Base-by-base conservation (phyloP, 176 grass and related monocot genomes). In the Carex myosuroides region DNA sequence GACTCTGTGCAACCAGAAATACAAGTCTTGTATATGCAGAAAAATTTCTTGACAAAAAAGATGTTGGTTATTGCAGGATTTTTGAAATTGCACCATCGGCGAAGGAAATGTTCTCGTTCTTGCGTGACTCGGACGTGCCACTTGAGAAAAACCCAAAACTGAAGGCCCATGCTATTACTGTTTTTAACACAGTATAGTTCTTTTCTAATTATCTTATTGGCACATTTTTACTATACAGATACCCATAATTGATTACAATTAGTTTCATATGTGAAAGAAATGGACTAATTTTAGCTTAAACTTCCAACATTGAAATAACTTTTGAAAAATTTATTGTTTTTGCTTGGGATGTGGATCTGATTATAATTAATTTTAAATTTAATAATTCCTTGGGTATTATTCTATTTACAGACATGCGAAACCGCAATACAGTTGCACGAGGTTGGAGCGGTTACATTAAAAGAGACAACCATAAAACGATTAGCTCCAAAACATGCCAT, bases 111-210 rank as follows among this genome's bases (percentile, higher is more conserved):
- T 94, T 94, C 77, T 64, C 92, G 6, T 94, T 94, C 85, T 88
- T 94, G 85, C 89, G 87, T 46, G 67, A 74, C 18, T 83, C 62
- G 53, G 88, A 87, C 50, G 76, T 83, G 72, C 88, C 94, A 1
- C 89, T 97, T 3, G 88, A 97, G 76, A 93, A 88, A 76, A 89
- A 97, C 73, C 89, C 94, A 1, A 94, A 91, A 87, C 88, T 97
- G 72, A 97, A 90, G 88, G 11, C 86, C 13, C 94, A 97, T 82
- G 94, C 89, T 35, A 55, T 92, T 2, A 55, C 78, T 78, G 89
- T 97, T 88, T 93, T 97, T 60, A 87, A 89, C 82, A 88, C 90
- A 88, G 90, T 85, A 79, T 56, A 21, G 0, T 18, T 2, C 6
- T 32, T 0, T 10, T 12, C 13, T 44, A 14, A 46, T 2, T 58